Conservation (phyloP, 2,329 filamentous ascomycete genomes). For the Clonostachys solani region DNA sequence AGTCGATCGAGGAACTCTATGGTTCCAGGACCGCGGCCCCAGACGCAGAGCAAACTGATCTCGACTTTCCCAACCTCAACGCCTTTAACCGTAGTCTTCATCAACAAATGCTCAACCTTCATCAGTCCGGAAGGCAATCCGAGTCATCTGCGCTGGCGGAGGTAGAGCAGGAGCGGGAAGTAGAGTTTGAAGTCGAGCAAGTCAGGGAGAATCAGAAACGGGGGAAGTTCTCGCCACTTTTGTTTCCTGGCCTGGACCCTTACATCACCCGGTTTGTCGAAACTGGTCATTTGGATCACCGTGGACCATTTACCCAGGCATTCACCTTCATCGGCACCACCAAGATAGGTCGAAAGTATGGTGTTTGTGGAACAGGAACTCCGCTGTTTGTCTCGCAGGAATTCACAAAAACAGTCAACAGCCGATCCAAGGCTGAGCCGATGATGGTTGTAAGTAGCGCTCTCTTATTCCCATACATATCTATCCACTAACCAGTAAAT, state of each 20-base stretch:
- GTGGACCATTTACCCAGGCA: conserved; percentile 9
- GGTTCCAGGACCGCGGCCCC: neutral
- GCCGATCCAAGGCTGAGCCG: too few species aligned
- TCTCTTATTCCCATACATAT: too few species aligned
- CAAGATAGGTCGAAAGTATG: conserved; percentile 23
- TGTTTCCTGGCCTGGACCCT: conserved; percentile 39
- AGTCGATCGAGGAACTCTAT: neutral
- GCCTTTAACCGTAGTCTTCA: conserved; percentile 11
- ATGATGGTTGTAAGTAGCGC: too few species aligned
- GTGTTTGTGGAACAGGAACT: neutral
- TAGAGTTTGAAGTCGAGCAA: conserved; percentile 53
- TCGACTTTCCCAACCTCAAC: neutral
- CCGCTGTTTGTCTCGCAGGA: neutral
- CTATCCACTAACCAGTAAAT: too few species aligned
- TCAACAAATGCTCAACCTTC: too few species aligned
- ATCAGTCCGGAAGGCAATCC: too few species aligned
- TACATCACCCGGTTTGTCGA: conserved; percentile 38
- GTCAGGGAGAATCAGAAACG: conserved; percentile 50
- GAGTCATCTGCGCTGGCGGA: conserved; percentile 46
- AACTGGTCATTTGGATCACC: conserved; percentile 32
- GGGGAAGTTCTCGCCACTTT: conserved; percentile 26
- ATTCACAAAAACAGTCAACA: neutral
- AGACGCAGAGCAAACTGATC: too few species aligned
- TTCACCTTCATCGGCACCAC: conserved; percentile 33
- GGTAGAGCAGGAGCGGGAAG: conserved; percentile 54